These are phyloP conservation scores for Tylopilus felleus DNA, from an alignment of 768 basidiomycete genomes.

Conservation along the genomic window DNA sequence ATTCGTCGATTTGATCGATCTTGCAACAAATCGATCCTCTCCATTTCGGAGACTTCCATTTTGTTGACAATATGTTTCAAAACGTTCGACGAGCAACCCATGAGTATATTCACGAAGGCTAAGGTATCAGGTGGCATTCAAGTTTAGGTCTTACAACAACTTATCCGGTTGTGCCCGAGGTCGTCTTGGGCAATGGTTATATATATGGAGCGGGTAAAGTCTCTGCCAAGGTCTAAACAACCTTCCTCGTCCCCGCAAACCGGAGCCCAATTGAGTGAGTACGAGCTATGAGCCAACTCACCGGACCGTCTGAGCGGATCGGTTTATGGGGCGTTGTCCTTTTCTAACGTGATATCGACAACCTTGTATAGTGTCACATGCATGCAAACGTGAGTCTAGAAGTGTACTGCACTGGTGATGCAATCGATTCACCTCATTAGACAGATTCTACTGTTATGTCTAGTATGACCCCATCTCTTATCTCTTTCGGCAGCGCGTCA, in stretches of 20 bases:
- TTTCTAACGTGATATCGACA: background rate
- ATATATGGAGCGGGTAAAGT: background rate
- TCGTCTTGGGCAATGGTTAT: background rate
- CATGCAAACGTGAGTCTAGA: background rate
- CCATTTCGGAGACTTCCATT: background rate
- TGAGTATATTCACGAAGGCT: background rate
- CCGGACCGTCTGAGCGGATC: background rate
- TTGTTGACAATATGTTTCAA: background rate
- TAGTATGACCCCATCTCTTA: background rate
- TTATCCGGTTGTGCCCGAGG: background rate
- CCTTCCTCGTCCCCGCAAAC: too few relatives aligned
- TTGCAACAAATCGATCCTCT: background rate
- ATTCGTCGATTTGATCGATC: background rate
- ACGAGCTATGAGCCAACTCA: background rate
- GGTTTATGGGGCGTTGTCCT: background rate
- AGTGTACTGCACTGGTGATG: background rate
- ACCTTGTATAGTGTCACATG: background rate
- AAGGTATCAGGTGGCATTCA: background rate
- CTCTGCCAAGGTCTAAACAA: too few relatives aligned
- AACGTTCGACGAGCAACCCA: background rate
- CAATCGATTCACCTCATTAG: background rate
- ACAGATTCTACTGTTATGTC: background rate
- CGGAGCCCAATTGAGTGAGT: background rate
- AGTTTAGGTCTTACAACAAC: background rate
- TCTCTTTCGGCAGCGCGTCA: background rate